Percentiles rank a stretch among this genome's conserved stretches.
Evolutionary conservation across 1,284 basidiomycete genomes (phyloP).

Genomic region (Puccinia novopanici): DNA sequence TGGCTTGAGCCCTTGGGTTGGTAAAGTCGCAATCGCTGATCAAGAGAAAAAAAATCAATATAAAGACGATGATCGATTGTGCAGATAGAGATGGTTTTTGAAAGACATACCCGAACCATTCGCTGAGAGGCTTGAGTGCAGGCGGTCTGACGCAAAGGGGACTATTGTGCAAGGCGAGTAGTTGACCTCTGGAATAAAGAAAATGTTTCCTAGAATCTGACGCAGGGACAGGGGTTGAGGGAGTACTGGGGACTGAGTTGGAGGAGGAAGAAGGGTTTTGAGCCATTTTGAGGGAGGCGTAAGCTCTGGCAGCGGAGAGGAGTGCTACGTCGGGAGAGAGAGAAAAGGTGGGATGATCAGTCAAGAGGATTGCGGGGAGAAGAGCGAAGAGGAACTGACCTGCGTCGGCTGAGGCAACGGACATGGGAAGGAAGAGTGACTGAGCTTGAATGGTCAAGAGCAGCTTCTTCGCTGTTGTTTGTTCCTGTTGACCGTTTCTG

Average conservation of each 20-base stretch:
- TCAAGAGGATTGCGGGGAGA: background rate
- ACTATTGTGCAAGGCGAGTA: constrained; percentile 41
- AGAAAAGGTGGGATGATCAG: background rate
- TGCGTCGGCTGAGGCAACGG: constrained; percentile 49
- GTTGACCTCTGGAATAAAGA: constrained; percentile 33
- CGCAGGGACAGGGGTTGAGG: constrained; percentile 14
- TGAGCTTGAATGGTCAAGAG: too few relatives aligned
- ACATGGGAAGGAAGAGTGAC: constrained; percentile 23
- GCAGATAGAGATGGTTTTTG: background rate
- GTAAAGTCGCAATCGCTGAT: constrained; percentile 44
- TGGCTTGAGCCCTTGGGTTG: background rate
- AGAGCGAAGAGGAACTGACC: constrained; percentile 12
- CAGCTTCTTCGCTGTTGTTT: too few relatives aligned
- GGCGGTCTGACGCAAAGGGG: constrained; percentile 48
- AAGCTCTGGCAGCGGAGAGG: constrained; percentile 48
- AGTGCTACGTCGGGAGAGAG: constrained; percentile 21
- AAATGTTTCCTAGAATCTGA: constrained; percentile 12
- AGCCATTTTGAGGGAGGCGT: constrained; percentile 48
- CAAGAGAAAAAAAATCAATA: constrained; percentile 1
- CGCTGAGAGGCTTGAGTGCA: constrained; percentile 39
- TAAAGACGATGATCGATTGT: constrained; percentile 14
- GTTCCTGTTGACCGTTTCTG: too few relatives aligned
- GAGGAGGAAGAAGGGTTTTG: constrained; percentile 24
- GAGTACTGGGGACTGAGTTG: constrained; percentile 2
- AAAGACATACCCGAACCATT: constrained; percentile 47